Base-by-base conservation (phyloP, 257 asterid species). In the Solanum lignicaule region DNA sequence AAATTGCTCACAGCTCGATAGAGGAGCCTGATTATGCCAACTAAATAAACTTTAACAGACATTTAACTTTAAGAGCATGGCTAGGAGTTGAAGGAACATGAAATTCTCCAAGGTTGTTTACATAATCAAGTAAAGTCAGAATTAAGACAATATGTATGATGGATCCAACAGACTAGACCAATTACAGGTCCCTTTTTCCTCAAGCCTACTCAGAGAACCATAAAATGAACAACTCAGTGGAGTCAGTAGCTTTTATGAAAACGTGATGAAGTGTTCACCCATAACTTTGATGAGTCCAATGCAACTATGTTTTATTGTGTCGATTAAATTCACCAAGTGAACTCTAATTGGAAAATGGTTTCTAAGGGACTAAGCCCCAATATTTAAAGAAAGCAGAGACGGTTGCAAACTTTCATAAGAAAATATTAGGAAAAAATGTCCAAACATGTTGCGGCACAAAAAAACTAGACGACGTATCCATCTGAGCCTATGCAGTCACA, bases 401-500 rank as follows among this genome's bases (percentile, higher is more conserved):
- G 68, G 68, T 21, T 27, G 41, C 41, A 81, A 16, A 81, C 43
- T 81, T 81, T 46, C n/a, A 81, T 81, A 81, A 48, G 85, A 48
- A 81, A 81, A 48, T 29, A 81, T 46, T 48, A 46, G 36, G 36
- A 16, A n/a, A 62, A 76, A 38, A 88, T 76, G 52, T 82, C 87
- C 91, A 52, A 90, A 68, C 66, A 29, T 41, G 83, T 81, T 43
- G 82, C 76, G 86, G 39, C 76, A 88, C 65, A 87, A 72, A 79
- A 86, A 92, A 94, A 88, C 87, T 66, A 85, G 83, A 60, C 5
- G 27, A 62, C 27, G 72, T 87, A 93, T 87, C 91, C 86, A 65
- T 76, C 83, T 43, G 84, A 90, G 68, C 87, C 92, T 91, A 93
- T 48, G 89, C 90, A 35, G 92, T 83, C 31, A 87, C 90, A 86